phyloP scores from a whole-genome alignment of 257 asterid species.

The Coffea eugenioides region DNA sequence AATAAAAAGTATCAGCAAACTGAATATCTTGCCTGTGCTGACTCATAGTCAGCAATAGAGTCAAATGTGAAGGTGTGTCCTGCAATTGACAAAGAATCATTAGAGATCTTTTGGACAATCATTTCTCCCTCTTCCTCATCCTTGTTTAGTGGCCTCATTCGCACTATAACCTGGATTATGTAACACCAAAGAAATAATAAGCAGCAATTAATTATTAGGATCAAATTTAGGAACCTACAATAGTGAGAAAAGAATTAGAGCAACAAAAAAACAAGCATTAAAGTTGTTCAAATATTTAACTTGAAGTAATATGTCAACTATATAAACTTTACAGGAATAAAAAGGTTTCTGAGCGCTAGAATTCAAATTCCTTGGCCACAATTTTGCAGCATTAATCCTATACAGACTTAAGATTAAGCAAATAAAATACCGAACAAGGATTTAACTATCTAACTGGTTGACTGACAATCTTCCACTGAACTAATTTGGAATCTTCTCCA shows the following conservation, averaged over 20 bases:
- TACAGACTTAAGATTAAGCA: neutral
- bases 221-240: conserved; percentile 1
- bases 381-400: neutral
- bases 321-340: no score
- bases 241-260: neutral
- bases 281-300: neutral
- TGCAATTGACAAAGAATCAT: conserved; percentile 68
- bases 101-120: conserved; percentile 59
- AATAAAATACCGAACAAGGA: neutral
- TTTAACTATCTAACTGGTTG: neutral
- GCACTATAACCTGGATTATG: conserved; percentile 67
- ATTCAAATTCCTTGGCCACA: neutral
- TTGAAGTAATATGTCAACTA: neutral
- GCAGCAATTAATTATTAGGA: neutral
- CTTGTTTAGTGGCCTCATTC: conserved; percentile 83
- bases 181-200: conserved; percentile 1
- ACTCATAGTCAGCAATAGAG: conserved; percentile 72
- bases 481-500: neutral
- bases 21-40: conserved; percentile 68
- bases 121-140: conserved; percentile 73
- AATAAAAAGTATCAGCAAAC: neutral
- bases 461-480: neutral
- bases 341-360: neutral
- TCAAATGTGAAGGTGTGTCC: conserved; percentile 85
- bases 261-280: neutral